Conservation (phyloP, 2,329 filamentous ascomycete genomes). For the Alternaria sp. region DNA sequence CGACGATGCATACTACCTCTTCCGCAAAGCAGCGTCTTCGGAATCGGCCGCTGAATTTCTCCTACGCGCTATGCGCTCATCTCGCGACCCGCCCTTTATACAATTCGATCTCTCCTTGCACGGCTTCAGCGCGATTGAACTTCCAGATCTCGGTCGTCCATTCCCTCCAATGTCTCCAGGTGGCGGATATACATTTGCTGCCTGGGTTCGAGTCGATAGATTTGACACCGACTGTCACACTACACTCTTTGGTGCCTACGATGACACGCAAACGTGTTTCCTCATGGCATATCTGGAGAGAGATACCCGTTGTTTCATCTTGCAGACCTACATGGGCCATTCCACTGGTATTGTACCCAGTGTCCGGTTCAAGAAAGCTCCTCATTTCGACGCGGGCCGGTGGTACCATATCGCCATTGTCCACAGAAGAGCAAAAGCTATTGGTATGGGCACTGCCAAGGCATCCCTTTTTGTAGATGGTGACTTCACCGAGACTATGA, state of each 20-base stretch:
- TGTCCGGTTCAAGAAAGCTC: conserved; percentile 91
- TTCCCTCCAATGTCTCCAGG: conserved; percentile 81
- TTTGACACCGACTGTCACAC: conserved; percentile 89
- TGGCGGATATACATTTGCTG: conserved; percentile 85
- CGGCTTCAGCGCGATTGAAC: conserved; percentile 89
- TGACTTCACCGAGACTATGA: conserved; percentile 90
- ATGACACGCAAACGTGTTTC: conserved; percentile 91
- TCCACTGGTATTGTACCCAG: conserved; percentile 73
- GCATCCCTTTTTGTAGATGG: conserved; percentile 91
- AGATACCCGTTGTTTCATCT: conserved; percentile 90
- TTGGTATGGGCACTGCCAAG: conserved; percentile 75
- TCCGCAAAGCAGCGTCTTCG: conserved; percentile 63
- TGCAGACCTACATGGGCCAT: conserved; percentile 92
- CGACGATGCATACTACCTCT: conserved; percentile 83
- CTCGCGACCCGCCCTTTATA: conserved; percentile 82
- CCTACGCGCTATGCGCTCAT: conserved; percentile 75
- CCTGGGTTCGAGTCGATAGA: conserved; percentile 87
- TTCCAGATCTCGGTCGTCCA: conserved; percentile 80
- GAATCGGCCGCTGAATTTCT: conserved; percentile 71
- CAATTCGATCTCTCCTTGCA: conserved; percentile 91
- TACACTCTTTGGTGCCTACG: conserved; percentile 94
- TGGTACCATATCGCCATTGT: conserved; percentile 97
- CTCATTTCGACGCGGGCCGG: conserved; percentile 73
- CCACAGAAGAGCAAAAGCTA: conserved; percentile 75
- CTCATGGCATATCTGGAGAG: conserved; percentile 92